Evolutionary conservation across 192 early-diverging fungal species (phyloP).

Genomic region (Phycomyces nitens): DNA sequence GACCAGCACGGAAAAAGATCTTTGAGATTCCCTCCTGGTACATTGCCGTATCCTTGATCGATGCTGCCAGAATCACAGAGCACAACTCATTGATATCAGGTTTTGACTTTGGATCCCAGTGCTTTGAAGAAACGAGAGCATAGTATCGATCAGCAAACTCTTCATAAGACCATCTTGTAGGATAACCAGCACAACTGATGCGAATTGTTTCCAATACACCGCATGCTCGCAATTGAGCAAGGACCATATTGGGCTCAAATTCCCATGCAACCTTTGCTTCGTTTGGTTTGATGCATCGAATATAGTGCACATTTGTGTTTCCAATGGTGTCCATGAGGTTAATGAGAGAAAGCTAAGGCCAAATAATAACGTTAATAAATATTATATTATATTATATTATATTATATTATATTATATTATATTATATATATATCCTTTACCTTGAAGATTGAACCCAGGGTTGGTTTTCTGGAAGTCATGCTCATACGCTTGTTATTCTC

Average conservation of each 20-base stretch:
- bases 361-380: neutral
- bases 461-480: conserved; percentile 72
- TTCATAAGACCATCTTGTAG: conserved; percentile 78
- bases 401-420: too few relatives aligned
- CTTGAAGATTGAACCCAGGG: conserved; percentile 97
- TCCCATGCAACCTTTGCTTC: conserved; percentile 87
- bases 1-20: conserved; percentile 98
- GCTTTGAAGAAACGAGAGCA: conserved; percentile 50
- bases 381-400: too few relatives aligned
- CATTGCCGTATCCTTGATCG: conserved; percentile 77
- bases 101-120: conserved; percentile 43
- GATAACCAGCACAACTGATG: conserved; percentile 97
- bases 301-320: conserved; percentile 91
- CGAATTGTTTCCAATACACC: conserved; percentile 99
- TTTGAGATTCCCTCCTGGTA: conserved; percentile 95
- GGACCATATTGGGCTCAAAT: conserved; percentile 93
- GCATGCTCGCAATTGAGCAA: conserved; percentile 92
- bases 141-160: conserved; percentile 90
- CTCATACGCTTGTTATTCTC: conserved; percentile 44
- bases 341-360: conserved; percentile 64
- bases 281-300: conserved; percentile 99
- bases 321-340: conserved; percentile 94
- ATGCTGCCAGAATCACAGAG: conserved; percentile 52
- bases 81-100: conserved; percentile 58
- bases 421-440: too few relatives aligned